A percentile compares a stretch with the other conserved stretches of the same genome.
Conservation (phyloP, 345 rosid species). For the Reutealis trisperma region DNA sequence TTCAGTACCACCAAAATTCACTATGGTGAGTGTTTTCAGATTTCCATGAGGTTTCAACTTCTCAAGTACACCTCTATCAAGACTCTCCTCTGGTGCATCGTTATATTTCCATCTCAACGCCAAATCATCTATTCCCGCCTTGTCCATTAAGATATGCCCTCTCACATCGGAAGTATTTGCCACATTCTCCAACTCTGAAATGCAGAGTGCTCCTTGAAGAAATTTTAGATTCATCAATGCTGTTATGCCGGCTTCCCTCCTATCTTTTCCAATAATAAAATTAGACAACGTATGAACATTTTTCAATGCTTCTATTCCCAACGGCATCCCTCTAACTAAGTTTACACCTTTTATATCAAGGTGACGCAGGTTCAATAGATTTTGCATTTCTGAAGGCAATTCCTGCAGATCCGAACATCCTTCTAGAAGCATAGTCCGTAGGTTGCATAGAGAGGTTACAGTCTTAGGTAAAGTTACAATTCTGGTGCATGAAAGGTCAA, state of each 20-base stretch:
- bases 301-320: conserved; percentile 30
- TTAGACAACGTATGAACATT: conserved; percentile 29
- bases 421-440: conserved; percentile 32
- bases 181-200: conserved; percentile 17
- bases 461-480: too few relatives aligned
- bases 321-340: conserved; percentile 31
- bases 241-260: too few relatives aligned
- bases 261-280: conserved; percentile 21
- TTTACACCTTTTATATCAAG: conserved; percentile 6
- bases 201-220: conserved; percentile 37
- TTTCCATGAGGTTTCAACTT: too few relatives aligned
- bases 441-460: background rate
- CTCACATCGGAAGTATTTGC: conserved; percentile 4
- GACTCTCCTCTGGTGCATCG: background rate
- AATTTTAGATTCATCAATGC: conserved; percentile 16
- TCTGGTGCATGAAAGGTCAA: too few relatives aligned
- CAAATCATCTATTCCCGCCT: background rate
- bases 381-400: background rate
- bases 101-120: conserved; percentile 7
- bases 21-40: too few relatives aligned
- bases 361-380: too few relatives aligned
- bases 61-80: background rate
- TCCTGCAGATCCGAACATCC: conserved; percentile 20
- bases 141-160: background rate
- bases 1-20: too few relatives aligned